Conservation (phyloP, 2,329 filamentous ascomycete genomes). For the Sporothrix inflata region DNA sequence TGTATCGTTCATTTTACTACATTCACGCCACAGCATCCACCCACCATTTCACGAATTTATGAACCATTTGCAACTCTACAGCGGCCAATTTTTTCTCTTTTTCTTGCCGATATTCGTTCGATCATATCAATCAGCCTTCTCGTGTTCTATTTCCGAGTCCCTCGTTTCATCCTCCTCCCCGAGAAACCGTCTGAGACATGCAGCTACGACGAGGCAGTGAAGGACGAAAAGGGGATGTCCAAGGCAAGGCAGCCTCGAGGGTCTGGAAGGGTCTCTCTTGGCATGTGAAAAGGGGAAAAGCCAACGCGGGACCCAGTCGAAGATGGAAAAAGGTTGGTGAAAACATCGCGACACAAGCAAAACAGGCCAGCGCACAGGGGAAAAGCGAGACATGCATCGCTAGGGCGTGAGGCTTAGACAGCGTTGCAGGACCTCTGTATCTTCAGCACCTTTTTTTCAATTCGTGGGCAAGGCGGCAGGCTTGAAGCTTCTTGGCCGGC, state of each 20-base stretch:
- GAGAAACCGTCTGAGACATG: not conserved
- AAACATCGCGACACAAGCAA: not conserved
- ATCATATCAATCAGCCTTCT: not conserved
- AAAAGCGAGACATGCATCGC: not conserved
- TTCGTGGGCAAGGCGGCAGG: not conserved
- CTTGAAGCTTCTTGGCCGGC: not conserved
- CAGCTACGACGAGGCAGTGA: not conserved
- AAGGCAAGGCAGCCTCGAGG: not conserved
- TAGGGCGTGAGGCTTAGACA: not conserved
- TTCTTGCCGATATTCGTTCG: not conserved
- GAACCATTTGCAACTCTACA: not conserved
- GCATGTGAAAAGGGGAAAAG: not conserved
- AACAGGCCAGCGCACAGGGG: not conserved
- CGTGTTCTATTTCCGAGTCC: too few species aligned
- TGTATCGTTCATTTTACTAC: not conserved
- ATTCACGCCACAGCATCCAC: not conserved
- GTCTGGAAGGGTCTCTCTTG: not conserved
- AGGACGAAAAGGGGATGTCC: not conserved
- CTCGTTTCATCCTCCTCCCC: not conserved
- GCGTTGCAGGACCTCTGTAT: not conserved
- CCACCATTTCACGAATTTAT: constrained; percentile 1
- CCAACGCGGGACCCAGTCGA: not conserved
- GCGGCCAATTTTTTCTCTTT: not conserved
- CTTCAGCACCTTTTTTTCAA: not conserved
- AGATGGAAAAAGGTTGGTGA: not conserved